Base-by-base conservation (phyloP, 1,139 yeast genomes). In the Zygoascus hellenicus region DNA sequence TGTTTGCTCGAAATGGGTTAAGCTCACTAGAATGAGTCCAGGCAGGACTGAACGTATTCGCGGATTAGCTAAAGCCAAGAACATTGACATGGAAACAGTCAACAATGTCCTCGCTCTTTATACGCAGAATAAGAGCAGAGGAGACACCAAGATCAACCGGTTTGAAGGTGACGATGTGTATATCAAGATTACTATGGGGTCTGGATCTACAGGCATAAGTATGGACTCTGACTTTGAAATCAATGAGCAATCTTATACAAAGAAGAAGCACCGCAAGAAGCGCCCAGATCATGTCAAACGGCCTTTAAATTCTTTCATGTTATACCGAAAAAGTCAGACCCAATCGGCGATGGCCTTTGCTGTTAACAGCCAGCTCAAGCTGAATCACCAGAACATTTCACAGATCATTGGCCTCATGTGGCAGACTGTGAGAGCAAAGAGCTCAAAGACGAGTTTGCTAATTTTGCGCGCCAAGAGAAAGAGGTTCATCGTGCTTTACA, bases 231-330 rank as follows among this genome's bases (percentile, higher is more conserved):
- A 49, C 17, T 38, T 47, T 15, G 48, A 43, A 14, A 42, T 34
- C 31, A 52, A 46, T 34, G 53, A 39, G 39, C 56, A 38, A 31
- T 45, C 42, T 39, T 48, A 35, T 29, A 38, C 28, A 16, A 41
- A 48, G 45, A 48, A 55, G 54, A 56, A 58, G 53, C 58, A 54
- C 46, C 54, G 53, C 37, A 51, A 59, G 43, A 56, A 57, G 45
- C 54, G 53, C 32, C 57, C 58, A n/a, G 57, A 58, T 48, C 57
- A 66, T 45, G 66, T 73, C 49, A 74, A 74, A 54, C 67, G 79
- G 31, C 78, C 78, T 0, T 61, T 74, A 49, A 75, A 75, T 60
- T 71, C 76, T 29, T 75, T 74, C 54, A 74, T 75, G 78, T 64
- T 75, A 13, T 75, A 75, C 54, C 65, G 78, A 50, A 63, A 70